Evolutionary conservation across 2,329 filamentous ascomycete genomes (phyloP).

Genomic region (Rutstroemia sp.): DNA sequence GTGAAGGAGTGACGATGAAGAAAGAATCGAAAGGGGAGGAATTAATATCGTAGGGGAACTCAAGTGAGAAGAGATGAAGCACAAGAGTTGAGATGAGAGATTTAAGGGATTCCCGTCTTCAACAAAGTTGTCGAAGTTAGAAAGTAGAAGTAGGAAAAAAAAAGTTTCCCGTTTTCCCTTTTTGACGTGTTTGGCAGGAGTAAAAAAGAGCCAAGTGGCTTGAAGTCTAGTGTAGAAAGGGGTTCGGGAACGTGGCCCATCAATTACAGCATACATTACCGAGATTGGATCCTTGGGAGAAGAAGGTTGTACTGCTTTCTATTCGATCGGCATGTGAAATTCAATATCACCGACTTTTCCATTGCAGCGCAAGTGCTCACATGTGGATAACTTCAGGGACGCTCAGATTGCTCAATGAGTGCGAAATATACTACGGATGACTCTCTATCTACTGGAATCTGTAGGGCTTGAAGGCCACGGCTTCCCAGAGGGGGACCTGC

Average conservation of each 20-base stretch:
- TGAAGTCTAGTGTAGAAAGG: neutral
- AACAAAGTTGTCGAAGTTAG: neutral
- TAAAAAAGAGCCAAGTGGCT: neutral
- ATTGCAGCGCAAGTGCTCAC: neutral
- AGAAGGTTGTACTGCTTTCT: neutral
- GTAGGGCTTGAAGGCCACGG: too few species aligned
- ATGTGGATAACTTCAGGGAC: too few species aligned
- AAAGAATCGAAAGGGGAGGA: neutral
- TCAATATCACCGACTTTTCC: neutral
- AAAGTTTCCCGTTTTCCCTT: neutral
- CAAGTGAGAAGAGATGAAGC: neutral
- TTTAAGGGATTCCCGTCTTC: neutral
- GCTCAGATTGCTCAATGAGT: too few species aligned
- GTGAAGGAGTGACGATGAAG: constrained; percentile 5
- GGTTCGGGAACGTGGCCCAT: neutral
- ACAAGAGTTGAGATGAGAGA: neutral
- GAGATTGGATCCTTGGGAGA: constrained; percentile 4
- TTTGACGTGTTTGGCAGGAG: constrained; percentile 1
- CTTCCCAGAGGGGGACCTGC: too few species aligned
- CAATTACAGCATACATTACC: neutral
- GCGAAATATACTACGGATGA: too few species aligned
- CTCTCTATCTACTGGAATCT: too few species aligned
- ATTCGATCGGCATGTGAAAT: neutral
- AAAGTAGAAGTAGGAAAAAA: neutral
- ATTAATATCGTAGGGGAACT: constrained; percentile 3